Evolutionary conservation across 169 alveolate species (phyloP), one percentile per base, ranked within the genome.

Genomic region (Haemoproteus tartakovskyi): DNA sequence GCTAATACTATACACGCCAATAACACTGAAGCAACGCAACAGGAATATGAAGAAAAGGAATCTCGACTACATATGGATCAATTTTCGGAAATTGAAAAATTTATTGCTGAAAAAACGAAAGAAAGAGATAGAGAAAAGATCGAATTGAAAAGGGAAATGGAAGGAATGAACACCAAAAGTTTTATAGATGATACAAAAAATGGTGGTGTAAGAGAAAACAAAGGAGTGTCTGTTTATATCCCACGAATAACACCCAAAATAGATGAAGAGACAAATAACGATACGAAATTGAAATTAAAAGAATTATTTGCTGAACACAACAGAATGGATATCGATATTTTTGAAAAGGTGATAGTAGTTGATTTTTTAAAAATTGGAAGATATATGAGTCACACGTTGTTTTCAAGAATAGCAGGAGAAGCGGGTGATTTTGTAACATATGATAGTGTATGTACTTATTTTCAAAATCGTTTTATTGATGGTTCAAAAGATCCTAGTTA

Each of bases 401-500:
- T 40, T 22, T 67, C 82, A 16, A 40, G 26, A 21, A 43, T 67
- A 18, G 64, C 29, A 8, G 56, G 56, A 54, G 29, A 1, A 26
- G 27, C 41, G 19, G 26, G 11, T 21, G 48, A 67, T 67, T 67
- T 67, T 40, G 33, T 67, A 5, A 67, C 82, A 12, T 67, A 59
- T 67, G 61, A 67, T 9, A 52, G 56, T 26, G 33, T 41, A 2
- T 40, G 50, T 37, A 67, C 40, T 5, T 67, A 29, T 37, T 67
- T 67, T 19, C 36, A 29, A 3, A 67, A 67, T 16, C 82, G 82
- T 16, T 67, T 67, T 19, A 54, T 67, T 40, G 82, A 67, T 40
- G 82, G 82, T 9, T 43, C 29, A 46, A 67, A 67, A 24, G 82
- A 67, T 54, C 82, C 82, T 27, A 67, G 82, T 67, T 67, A 54